Base-by-base conservation (phyloP, 331 rosid species). In the Rhamnella rubrinervis region DNA sequence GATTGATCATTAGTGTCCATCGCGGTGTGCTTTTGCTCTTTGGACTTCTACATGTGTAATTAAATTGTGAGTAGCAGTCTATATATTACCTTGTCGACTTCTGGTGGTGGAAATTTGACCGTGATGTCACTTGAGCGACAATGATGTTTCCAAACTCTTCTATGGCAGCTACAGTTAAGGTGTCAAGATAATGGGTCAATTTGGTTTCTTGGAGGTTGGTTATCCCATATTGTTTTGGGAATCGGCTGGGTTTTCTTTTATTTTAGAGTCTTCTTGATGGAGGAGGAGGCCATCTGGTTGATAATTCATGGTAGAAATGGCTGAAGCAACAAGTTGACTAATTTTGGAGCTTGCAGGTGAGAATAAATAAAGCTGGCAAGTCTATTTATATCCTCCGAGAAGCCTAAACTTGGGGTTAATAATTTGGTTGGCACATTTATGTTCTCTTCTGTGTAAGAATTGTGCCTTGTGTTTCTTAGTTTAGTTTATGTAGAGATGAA, bases 81-180 rank as follows among this genome's bases (percentile, higher is more conserved):
- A 61, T 66, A 58, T 61, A 18, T 76, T 31, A 28, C 76, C 72
- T 55, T 60, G 76, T 74, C 72, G 70, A 85, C 79, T 80, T 80
- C 77, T 26, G 70, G 82, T 80, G 90, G 76, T 78, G 71, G 87
- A 85, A 49, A 67, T 67, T 59, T 77, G 77, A 61, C 59, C 81
- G 51, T 77, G 82, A 88, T 77, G 86, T 82, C 83, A 84, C 86
- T 81, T 71, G 65, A 76, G 83, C 70, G 51, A 76, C 75, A 73
- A 67, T 67, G 47, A 56, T 51, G 77, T 74, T 55, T 71, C 37
- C 8, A 53, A 80, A 72, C 77, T 75, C 61, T 61, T 59, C 31
- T 49, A n/a, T 41, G 72, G 71, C 31, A 55, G 63, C 70, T 14
- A 71, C 58, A 74, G 35, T 68, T 63, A 11, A 57, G 75, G 59